These are phyloP conservation scores for Gleditsia sinensis DNA, from an alignment of 306 rosid species.

Conservation along the genomic window DNA sequence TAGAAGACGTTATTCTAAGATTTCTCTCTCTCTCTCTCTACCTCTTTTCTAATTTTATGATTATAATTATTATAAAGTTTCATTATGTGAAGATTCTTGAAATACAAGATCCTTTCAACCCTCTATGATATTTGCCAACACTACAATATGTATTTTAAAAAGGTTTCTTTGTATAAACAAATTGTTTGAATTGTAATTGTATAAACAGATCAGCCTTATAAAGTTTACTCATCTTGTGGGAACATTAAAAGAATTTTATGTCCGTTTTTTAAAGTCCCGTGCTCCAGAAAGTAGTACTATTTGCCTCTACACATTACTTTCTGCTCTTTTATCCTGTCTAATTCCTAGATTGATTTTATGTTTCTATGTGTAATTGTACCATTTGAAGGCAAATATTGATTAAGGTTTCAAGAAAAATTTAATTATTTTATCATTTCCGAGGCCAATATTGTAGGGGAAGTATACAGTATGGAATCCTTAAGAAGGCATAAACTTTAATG, in stretches of 20 bases:
- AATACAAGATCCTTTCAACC: slow-evolving; percentile 6
- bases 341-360: background rate
- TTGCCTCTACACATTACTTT: background rate
- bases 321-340: background rate
- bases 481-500: no score
- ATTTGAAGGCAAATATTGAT: no score
- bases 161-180: background rate
- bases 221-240: background rate
- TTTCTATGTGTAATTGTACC: background rate
- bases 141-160: background rate
- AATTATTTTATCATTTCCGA: no score
- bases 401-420: no score
- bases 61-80: slow-evolving; percentile 1
- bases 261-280: background rate
- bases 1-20: slow-evolving; percentile 31
- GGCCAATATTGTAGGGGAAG: no score
- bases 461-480: no score
- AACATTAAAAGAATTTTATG: background rate
- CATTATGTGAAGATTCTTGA: slow-evolving; percentile 21
- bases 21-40: background rate
- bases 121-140: background rate
- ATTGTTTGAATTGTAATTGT: background rate
- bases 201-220: background rate
- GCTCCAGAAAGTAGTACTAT: no score
- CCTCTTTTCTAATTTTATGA: background rate